Percentiles rank a stretch among this genome's conserved stretches.
These are phyloP conservation scores for Nidula microcarpa DNA, from an alignment of 768 basidiomycete species.

Conservation along the genomic window DNA sequence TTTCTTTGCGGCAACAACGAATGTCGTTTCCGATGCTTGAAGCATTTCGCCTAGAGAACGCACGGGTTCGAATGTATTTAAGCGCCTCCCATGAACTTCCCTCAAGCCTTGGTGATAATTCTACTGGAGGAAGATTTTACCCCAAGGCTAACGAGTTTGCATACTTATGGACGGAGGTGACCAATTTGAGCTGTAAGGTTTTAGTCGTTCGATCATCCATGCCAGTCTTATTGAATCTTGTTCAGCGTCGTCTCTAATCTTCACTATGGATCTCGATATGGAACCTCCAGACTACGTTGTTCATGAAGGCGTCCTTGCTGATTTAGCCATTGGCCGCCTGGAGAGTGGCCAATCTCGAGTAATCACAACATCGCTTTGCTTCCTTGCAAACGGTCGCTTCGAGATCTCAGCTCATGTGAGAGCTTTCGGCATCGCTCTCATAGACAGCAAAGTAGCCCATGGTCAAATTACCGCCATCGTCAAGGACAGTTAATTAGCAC, in stretches of 20 bases:
- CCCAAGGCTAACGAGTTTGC: slow-evolving; percentile 62
- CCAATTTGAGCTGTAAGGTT: slow-evolving; percentile 66
- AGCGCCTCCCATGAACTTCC: slow-evolving; percentile 9
- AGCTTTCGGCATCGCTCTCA: slow-evolving; percentile 20
- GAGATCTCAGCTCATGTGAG: slow-evolving; percentile 44
- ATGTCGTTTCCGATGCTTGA: slow-evolving; percentile 81
- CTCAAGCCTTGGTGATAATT: slow-evolving; percentile 14
- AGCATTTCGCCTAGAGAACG: slow-evolving; percentile 64
- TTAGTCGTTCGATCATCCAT: not conserved
- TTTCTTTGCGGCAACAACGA: slow-evolving; percentile 75
- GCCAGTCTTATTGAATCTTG: slow-evolving; percentile 1
- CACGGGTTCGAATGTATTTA: slow-evolving; percentile 56
- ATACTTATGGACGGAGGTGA: slow-evolving; percentile 51
- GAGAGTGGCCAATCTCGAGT: slow-evolving; percentile 47
- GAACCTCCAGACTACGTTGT: slow-evolving; percentile 65
- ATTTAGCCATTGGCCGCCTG: slow-evolving; percentile 65
- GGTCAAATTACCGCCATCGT: slow-evolving; percentile 34
- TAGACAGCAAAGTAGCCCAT: slow-evolving; percentile 31
- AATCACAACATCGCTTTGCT: slow-evolving; percentile 60
- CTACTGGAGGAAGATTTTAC: slow-evolving; percentile 39
- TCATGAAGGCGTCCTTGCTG: slow-evolving; percentile 61
- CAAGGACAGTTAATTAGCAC: not conserved
- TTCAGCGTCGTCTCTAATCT: slow-evolving; percentile 48
- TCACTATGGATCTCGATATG: slow-evolving; percentile 50
- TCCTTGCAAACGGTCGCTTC: slow-evolving; percentile 70